Base-by-base conservation (phyloP, 2,329 filamentous ascomycete species). In the Furcasterigmium sp. region DNA sequence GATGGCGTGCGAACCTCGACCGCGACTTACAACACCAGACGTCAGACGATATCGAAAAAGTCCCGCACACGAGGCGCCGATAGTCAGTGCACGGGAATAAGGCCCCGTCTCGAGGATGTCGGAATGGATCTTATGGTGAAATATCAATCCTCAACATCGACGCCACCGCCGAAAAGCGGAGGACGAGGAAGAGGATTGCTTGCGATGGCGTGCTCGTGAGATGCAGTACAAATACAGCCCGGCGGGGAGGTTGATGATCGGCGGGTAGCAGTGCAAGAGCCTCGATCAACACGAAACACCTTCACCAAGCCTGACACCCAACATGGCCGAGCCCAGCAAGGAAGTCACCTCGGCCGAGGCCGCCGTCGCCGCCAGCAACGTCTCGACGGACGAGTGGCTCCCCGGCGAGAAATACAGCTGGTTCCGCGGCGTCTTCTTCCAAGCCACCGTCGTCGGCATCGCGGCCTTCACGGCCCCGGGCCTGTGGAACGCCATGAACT, bases 401-500 rank as follows among this genome's bases (percentile, higher is more conserved):
- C 32, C 32, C n/a, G 32, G 32, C 4, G 37, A 35, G 3, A 40
- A 38, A 6, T 53, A 53, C 20, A 41, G 36, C 9, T 60, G 55
- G 57, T 53, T 43, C 29, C 47, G 52, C 11, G 53, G 55, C 18
- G 53, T 58, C 13, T 58, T 60, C 42, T 58, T 57, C 43, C 54
- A 58, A 21, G 53, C 54, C 5, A 55, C 53, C 3, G 44, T 58
- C 9, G 53, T 54, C 5, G 53, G 53, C 1, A 47, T 53, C 23
- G 49, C 51, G 3, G 57, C 55, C 1, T 59, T 59, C 41, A 46
- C 54, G 4, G 57, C 57, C 5, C 57, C 57, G 1, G 56, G 56
- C 2, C 46, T 59, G 17, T 59, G 56, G 54, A 60, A 59, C 39
- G 57, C 56, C 6, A 60, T 59, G 56, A 48, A 58, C 30, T 56